Percentiles rank a stretch among this genome's conserved stretches.
These are phyloP conservation scores for Rhizopus sp. DNA, from an alignment of 371 early-diverging fungal species.

Conservation along the genomic window DNA sequence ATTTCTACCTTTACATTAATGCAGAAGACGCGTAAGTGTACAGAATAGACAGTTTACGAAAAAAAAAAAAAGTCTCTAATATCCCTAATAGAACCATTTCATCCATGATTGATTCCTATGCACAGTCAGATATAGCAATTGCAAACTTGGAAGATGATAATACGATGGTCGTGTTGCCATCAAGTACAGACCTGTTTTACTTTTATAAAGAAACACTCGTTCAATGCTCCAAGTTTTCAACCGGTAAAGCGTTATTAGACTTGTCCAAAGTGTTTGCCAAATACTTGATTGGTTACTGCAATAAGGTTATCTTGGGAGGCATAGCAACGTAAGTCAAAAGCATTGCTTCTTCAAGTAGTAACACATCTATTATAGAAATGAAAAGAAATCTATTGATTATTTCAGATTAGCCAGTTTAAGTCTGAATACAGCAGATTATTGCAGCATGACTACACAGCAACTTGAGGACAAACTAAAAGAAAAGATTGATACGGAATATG, in stretches of 20 bases:
- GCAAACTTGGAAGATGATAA: slow-evolving; percentile 68
- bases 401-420: slow-evolving; percentile 72
- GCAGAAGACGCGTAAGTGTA: slow-evolving; percentile 76
- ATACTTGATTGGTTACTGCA: slow-evolving; percentile 75
- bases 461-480: slow-evolving; percentile 86
- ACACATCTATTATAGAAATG: slow-evolving; percentile 50
- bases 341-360: not conserved
- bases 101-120: slow-evolving; percentile 63
- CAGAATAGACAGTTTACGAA: not conserved
- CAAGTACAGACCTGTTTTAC: slow-evolving; percentile 88
- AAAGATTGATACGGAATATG: slow-evolving; percentile 69
- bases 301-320: slow-evolving; percentile 64
- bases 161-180: slow-evolving; percentile 70
- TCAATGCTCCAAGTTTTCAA: slow-evolving; percentile 83
- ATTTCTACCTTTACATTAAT: slow-evolving; percentile 79
- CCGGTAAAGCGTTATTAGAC: slow-evolving; percentile 81
- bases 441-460: slow-evolving; percentile 80
- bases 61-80: not conserved
- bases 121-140: slow-evolving; percentile 37
- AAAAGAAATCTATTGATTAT: slow-evolving; percentile 63
- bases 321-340: slow-evolving; percentile 56
- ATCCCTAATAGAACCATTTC: slow-evolving; percentile 45
- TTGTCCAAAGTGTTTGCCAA: slow-evolving; percentile 78
- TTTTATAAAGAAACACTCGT: slow-evolving; percentile 86
- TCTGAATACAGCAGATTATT: slow-evolving; percentile 94